These are phyloP conservation scores for Psidium guajava DNA, from an alignment of 345 rosid species.

Conservation along the genomic window DNA sequence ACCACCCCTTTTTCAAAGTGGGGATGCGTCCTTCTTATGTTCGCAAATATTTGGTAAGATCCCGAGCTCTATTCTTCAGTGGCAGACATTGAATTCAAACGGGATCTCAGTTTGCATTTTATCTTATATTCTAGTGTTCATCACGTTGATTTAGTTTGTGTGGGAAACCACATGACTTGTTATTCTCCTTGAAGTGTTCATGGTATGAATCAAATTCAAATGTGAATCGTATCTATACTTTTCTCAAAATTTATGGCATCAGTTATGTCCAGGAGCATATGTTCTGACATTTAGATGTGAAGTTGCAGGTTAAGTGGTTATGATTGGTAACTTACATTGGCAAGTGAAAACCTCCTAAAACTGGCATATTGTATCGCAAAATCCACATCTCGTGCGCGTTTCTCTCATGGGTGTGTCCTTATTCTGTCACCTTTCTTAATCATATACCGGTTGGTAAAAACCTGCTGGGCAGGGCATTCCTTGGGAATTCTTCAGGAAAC, in stretches of 20 bases:
- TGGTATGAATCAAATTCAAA: neutral
- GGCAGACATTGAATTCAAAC: neutral
- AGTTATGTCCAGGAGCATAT: neutral
- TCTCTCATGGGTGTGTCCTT: neutral
- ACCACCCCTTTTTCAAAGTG: neutral
- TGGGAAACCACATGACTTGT: neutral
- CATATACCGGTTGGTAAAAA: neutral
- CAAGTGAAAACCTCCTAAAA: neutral
- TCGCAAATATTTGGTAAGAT: neutral
- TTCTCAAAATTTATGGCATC: neutral
- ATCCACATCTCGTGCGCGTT: neutral
- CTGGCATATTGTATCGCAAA: accelerated
- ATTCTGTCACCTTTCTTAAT: neutral
- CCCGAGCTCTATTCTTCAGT: neutral
- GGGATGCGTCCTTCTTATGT: neutral
- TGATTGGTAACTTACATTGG: neutral
- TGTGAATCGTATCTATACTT: neutral
- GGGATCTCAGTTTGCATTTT: neutral
- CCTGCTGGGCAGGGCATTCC: neutral
- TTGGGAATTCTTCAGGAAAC: neutral
- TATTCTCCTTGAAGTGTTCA: neutral
- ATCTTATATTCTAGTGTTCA: neutral
- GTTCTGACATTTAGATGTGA: neutral
- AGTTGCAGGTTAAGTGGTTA: neutral
- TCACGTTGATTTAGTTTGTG: neutral